Percentiles rank a stretch among this genome's conserved stretches.
These are phyloP conservation scores for Huntiella decipiens DNA, from an alignment of 2,329 filamentous ascomycete genomes.

Conservation along the genomic window DNA sequence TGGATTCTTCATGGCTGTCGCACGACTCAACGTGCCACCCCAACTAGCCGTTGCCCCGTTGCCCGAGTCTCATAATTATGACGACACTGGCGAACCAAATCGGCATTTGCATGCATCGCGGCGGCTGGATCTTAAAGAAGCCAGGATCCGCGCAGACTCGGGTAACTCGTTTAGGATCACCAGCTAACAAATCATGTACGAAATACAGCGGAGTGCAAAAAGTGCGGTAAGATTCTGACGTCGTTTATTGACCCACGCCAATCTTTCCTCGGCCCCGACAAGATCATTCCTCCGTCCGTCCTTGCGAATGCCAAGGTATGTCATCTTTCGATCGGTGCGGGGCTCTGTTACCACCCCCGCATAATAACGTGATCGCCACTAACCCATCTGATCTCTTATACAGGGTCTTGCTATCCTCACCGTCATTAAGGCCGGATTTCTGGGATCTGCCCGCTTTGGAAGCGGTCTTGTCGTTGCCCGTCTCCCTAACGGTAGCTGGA, in stretches of 20 bases:
- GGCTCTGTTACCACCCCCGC: not conserved
- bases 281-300: slow-evolving; percentile 82
- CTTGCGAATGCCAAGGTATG: slow-evolving; percentile 76
- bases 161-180: not conserved
- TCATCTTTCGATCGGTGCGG: slow-evolving; percentile 1
- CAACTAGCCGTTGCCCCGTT: too few species aligned
- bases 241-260: slow-evolving; percentile 91
- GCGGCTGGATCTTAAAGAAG: not conserved
- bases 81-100: too few species aligned
- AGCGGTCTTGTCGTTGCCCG: slow-evolving; percentile 68
- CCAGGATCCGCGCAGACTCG: not conserved
- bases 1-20: too few species aligned
- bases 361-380: not conserved
- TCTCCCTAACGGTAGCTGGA: slow-evolving; percentile 60
- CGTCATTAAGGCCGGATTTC: slow-evolving; percentile 71
- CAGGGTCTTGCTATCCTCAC: slow-evolving; percentile 69
- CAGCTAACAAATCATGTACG: not conserved
- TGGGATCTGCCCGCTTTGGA: slow-evolving; percentile 65
- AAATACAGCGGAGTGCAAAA: slow-evolving; percentile 75
- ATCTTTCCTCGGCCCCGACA: slow-evolving; percentile 73
- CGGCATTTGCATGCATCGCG: too few species aligned
- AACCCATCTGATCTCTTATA: not conserved
- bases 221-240: slow-evolving; percentile 85
- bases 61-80: too few species aligned
- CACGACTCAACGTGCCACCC: too few species aligned